phyloP scores from a whole-genome alignment of 1,284 basidiomycete genomes.

The Ceratobasidium sp. region DNA sequence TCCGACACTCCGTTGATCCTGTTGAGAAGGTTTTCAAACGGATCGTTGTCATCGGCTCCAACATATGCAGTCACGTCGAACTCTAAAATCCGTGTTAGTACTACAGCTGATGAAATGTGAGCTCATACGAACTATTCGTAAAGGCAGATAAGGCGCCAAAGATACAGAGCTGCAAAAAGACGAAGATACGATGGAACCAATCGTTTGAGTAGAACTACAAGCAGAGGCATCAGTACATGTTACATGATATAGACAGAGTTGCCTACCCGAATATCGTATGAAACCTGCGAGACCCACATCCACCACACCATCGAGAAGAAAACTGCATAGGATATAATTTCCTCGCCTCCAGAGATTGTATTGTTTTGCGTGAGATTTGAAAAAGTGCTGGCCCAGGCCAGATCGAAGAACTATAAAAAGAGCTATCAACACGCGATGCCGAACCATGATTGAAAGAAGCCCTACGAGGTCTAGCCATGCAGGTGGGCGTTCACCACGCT shows the following conservation, averaged over 20 bases:
- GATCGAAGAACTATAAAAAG: slow-evolving; percentile 28
- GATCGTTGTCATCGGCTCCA: neutral
- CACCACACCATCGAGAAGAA: slow-evolving; percentile 48
- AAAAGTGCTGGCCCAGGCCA: slow-evolving; percentile 46
- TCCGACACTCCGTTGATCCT: neutral
- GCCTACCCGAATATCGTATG: slow-evolving; percentile 40
- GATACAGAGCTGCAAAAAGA: slow-evolving; percentile 40
- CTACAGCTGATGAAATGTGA: neutral
- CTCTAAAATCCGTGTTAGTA: slow-evolving; percentile 6
- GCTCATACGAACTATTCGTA: slow-evolving; percentile 15
- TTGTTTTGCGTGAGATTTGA: slow-evolving; percentile 43
- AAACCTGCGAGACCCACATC: slow-evolving; percentile 46
- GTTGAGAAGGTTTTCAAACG: neutral
- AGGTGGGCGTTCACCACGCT: slow-evolving; percentile 42
- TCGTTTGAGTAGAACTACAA: slow-evolving; percentile 47
- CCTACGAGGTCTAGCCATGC: slow-evolving; percentile 44
- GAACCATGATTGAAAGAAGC: neutral
- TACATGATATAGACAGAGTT: neutral
- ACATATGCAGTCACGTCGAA: slow-evolving; percentile 37
- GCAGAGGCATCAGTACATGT: neutral
- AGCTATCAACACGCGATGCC: neutral
- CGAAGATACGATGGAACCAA: slow-evolving; percentile 46
- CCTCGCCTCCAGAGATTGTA: slow-evolving; percentile 34
- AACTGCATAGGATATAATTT: slow-evolving; percentile 40
- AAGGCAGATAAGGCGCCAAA: slow-evolving; percentile 43